These are phyloP conservation scores for Calendula officinalis DNA, from an alignment of 129 eudicot genomes.

Conservation along the genomic window DNA sequence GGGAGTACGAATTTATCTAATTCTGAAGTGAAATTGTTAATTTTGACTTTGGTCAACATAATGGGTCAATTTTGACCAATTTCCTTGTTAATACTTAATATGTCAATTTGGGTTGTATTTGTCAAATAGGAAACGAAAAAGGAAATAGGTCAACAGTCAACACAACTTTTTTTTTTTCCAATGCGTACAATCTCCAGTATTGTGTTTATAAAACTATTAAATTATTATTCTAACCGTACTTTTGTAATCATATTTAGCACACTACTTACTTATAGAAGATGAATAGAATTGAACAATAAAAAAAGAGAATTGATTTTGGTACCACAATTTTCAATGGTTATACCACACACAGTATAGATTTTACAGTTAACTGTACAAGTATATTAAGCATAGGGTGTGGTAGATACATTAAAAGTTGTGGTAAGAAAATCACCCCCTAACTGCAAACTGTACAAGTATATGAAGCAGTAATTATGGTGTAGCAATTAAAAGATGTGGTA, in stretches of 20 bases:
- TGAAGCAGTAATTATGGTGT: too few relatives aligned
- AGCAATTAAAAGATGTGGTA: too few relatives aligned
- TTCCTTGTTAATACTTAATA: not conserved
- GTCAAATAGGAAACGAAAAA: not conserved
- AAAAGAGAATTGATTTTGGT: too few relatives aligned
- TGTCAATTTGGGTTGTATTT: not conserved
- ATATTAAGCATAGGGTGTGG: too few relatives aligned
- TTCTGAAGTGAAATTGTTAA: not conserved
- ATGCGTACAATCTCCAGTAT: not conserved
- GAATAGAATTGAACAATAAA: not conserved
- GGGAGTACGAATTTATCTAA: not conserved
- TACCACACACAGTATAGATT: too few relatives aligned
- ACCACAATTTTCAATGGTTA: too few relatives aligned
- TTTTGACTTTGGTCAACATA: not conserved
- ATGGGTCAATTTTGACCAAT: not conserved
- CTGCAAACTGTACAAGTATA: too few relatives aligned
- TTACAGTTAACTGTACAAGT: too few relatives aligned
- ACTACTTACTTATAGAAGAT: not conserved
- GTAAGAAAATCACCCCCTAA: too few relatives aligned
- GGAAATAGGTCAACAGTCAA: constrained; percentile 6
- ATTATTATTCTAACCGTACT: not conserved
- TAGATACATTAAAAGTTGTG: too few relatives aligned
- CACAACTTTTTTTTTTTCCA: not conserved
- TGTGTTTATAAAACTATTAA: not conserved
- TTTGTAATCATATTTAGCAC: not conserved